Evolutionary conservation across 2,329 filamentous ascomycete genomes (phyloP).

Genomic region (Epichloe baconii): DNA sequence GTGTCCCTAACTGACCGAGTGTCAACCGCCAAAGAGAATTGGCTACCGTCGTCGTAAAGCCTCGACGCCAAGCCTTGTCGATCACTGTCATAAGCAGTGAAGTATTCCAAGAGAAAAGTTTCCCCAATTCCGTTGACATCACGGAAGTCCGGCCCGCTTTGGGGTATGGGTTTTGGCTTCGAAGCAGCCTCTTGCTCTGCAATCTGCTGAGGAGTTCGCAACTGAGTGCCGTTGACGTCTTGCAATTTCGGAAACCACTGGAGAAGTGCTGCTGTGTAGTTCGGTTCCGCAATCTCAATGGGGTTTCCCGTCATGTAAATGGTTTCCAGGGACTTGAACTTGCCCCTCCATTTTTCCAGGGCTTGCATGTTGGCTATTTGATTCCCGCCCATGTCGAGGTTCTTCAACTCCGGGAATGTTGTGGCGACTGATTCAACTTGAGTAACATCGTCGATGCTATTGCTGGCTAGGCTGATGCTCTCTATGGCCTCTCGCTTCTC

Average conservation of each 20-base stretch:
- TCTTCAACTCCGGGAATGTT: constrained; percentile 74
- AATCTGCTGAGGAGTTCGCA: constrained; percentile 61
- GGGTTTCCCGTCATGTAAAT: constrained; percentile 70
- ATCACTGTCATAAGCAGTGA: constrained; percentile 60
- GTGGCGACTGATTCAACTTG: constrained; percentile 63
- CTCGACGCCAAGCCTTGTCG: constrained; percentile 46
- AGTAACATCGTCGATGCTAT: constrained; percentile 59
- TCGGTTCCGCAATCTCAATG: constrained; percentile 45
- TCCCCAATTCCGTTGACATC: constrained; percentile 66
- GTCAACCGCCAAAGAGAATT: constrained; percentile 66
- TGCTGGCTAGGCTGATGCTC: constrained; percentile 71
- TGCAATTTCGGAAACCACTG: constrained; percentile 75
- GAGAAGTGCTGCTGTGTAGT: constrained; percentile 55
- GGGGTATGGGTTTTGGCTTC: constrained; percentile 44
- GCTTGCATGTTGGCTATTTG: constrained; percentile 54
- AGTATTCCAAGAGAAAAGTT: constrained; percentile 62
- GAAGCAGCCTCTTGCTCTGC: constrained; percentile 37
- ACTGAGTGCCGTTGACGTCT: constrained; percentile 59
- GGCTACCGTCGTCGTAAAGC: constrained; percentile 65
- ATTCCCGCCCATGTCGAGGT: constrained; percentile 82
- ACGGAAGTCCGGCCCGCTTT: constrained; percentile 54
- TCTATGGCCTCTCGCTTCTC: constrained; percentile 67
- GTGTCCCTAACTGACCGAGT: constrained; percentile 39
- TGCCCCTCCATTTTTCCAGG: constrained; percentile 64
- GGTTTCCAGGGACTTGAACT: constrained; percentile 67